Evolutionary conservation across 169 alveolate genomes (phyloP).

Genomic region (Cryptosporidium bovis): DNA sequence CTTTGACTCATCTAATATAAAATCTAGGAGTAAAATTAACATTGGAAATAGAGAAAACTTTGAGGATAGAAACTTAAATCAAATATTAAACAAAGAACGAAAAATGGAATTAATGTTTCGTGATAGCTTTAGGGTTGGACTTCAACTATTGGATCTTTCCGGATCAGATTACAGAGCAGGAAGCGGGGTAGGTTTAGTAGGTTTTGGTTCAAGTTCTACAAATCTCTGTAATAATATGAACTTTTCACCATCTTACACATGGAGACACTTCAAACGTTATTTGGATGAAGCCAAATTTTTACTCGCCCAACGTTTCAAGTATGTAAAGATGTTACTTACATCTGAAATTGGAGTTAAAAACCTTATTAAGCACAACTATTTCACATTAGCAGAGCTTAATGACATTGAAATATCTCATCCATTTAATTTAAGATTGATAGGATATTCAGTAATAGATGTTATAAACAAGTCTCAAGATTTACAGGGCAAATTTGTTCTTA

Average conservation of each 20-base stretch:
- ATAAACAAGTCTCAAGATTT: conserved; percentile 44
- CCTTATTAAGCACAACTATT: conserved; percentile 56
- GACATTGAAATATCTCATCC: conserved; percentile 68
- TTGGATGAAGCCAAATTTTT: conserved; percentile 47
- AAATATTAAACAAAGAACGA: conserved; percentile 33
- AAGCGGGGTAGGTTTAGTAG: neutral
- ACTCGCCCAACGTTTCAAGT: conserved; percentile 22
- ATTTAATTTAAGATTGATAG: conserved; percentile 44
- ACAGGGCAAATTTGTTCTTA: conserved; percentile 40
- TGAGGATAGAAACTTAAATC: neutral
- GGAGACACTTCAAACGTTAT: conserved; percentile 48
- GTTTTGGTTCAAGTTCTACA: too few species aligned
- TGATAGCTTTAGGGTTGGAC: conserved; percentile 55
- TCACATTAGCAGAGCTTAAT: conserved; percentile 39
- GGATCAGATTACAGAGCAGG: neutral
- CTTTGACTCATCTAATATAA: neutral
- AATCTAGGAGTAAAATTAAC: neutral
- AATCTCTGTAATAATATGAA: neutral
- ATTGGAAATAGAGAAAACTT: neutral
- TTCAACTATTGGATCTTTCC: conserved; percentile 48
- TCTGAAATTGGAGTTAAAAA: conserved; percentile 17
- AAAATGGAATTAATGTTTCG: conserved; percentile 44
- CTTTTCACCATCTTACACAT: conserved; percentile 2
- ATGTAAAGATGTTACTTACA: conserved; percentile 57
- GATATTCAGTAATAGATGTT: conserved; percentile 27